Percentiles rank a stretch among this genome's conserved stretches.
Evolutionary conservation across 768 basidiomycete species (phyloP).

Genomic region (button mushroom (Agaricus bisporus)): DNA sequence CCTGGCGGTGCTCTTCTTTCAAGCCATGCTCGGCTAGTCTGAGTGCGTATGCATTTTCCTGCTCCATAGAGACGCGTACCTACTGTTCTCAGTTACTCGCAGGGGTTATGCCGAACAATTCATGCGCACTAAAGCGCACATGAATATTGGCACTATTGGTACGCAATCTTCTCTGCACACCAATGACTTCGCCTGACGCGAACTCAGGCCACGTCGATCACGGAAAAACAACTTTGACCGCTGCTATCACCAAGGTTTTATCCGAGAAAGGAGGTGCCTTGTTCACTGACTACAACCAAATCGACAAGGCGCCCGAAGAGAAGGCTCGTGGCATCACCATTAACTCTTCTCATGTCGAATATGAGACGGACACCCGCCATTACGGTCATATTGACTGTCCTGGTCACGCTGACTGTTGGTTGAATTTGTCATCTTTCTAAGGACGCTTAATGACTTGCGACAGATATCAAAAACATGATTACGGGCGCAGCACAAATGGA

Average conservation of each 20-base stretch:
- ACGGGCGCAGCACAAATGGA: slow-evolving; percentile 99
- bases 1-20: slow-evolving; percentile 29
- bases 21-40: slow-evolving; percentile 23
- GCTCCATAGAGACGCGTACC: slow-evolving; percentile 1
- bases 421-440: slow-evolving; percentile 1
- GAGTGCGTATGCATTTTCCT: slow-evolving; percentile 16
- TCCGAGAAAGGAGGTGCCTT: slow-evolving; percentile 67
- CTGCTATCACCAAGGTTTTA: slow-evolving; percentile 92
- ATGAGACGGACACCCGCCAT: slow-evolving; percentile 84
- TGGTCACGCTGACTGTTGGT: slow-evolving; percentile 89
- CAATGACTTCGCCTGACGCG: background rate
- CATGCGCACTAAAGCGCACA: slow-evolving; percentile 77
- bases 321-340: slow-evolving; percentile 99
- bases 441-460: slow-evolving; percentile 10
- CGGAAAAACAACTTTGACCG: slow-evolving; percentile 96
- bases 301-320: slow-evolving; percentile 99
- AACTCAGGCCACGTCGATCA: slow-evolving; percentile 87
- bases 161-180: slow-evolving; percentile 14
- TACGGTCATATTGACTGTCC: slow-evolving; percentile 99
- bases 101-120: slow-evolving; percentile 79
- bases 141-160: slow-evolving; percentile 97
- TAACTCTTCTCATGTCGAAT: slow-evolving; percentile 97
- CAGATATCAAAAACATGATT: slow-evolving; percentile 98
- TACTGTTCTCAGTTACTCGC: slow-evolving; percentile 32
- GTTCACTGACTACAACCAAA: slow-evolving; percentile 95